phyloP scores from a whole-genome alignment of 2,329 filamentous ascomycete species.

The Nothomitra cinnamomea region DNA sequence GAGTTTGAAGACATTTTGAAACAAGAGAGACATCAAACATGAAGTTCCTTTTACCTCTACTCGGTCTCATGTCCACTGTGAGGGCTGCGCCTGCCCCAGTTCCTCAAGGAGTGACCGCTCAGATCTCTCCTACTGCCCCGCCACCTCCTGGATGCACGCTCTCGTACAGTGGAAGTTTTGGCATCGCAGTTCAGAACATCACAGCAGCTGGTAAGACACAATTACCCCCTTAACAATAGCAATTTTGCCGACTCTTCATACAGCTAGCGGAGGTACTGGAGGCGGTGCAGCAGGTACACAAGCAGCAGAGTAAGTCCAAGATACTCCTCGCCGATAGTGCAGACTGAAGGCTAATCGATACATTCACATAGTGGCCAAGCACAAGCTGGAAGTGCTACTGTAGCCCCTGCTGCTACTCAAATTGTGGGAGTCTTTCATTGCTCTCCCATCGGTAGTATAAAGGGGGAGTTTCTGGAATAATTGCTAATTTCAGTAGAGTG shows the following conservation, averaged over 20 bases:
- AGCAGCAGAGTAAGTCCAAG: neutral
- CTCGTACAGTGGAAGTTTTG: neutral
- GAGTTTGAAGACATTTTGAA: too few relatives aligned
- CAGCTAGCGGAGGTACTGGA: neutral
- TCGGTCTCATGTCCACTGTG: neutral
- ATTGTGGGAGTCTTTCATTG: neutral
- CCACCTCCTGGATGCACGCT: neutral
- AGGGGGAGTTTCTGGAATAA: neutral
- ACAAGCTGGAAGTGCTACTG: neutral
- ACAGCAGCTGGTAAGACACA: neutral
- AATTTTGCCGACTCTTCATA: too few relatives aligned
- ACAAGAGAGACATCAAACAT: too few relatives aligned
- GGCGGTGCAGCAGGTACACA: neutral
- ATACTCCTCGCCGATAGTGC: too few relatives aligned
- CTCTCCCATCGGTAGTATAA: too few relatives aligned
- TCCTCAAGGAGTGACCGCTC: neutral
- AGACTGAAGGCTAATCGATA: neutral
- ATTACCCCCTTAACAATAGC: too few relatives aligned
- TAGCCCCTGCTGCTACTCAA: neutral
- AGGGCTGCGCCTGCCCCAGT: neutral
- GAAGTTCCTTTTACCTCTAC: neutral
- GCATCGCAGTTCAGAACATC: neutral
- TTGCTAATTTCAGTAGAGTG: neutral
- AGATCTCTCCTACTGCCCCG: neutral
- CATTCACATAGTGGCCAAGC: neutral